A percentile compares a stretch with the other conserved stretches of the same genome.
phyloP scores from a whole-genome alignment of 495 filamentous ascomycete species.

The Aspergillus ostianus region DNA sequence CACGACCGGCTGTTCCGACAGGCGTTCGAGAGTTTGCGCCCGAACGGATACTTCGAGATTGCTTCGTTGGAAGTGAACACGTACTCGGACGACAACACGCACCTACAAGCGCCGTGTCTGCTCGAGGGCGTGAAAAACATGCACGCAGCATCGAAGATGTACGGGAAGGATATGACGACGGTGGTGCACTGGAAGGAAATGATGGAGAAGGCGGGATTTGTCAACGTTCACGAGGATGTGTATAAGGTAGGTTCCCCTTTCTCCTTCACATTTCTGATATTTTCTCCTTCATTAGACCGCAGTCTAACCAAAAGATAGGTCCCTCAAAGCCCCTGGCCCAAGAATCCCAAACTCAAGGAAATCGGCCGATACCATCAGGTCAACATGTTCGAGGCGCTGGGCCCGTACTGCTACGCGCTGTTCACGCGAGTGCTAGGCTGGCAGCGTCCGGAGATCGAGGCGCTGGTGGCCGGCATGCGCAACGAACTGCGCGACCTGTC shows the following conservation, averaged over 20 bases:
- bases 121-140: constrained; percentile 33
- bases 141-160: constrained; percentile 27
- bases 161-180: constrained; percentile 39
- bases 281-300: neutral
- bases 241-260: constrained; percentile 33
- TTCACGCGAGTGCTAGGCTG: constrained; percentile 58
- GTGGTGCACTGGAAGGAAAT: constrained; percentile 41
- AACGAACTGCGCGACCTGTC: constrained; percentile 51
- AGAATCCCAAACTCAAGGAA: constrained; percentile 49
- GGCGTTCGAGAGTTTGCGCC: constrained; percentile 48
- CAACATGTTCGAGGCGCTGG: constrained; percentile 49
- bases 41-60: constrained; percentile 61
- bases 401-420: constrained; percentile 48
- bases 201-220: constrained; percentile 54
- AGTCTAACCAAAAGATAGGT: constrained; percentile 9
- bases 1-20: constrained; percentile 54
- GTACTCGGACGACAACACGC: constrained; percentile 53
- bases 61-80: constrained; percentile 52
- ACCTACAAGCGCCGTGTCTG: constrained; percentile 37
- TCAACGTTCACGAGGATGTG: constrained; percentile 47
- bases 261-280: neutral
- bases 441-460: constrained; percentile 50
- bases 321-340: constrained; percentile 54
- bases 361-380: constrained; percentile 46
- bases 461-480: constrained; percentile 50